Evolutionary conservation across 2,329 filamentous ascomycete genomes (phyloP), one percentile per base, ranked within the genome.

Genomic region (Arthrobotrys conoides): DNA sequence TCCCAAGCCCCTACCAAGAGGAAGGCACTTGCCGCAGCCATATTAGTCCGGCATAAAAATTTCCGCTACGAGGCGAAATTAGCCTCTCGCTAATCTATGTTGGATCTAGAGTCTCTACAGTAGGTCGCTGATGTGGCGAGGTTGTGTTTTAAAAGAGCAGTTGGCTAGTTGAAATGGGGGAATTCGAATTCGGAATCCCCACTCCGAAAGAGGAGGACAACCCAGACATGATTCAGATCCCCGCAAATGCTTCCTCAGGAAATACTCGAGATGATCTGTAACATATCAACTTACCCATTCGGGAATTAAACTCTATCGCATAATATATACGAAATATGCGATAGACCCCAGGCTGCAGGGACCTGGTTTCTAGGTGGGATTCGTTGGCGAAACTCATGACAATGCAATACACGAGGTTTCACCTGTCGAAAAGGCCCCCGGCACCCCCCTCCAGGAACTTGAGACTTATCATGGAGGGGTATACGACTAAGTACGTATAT

Each of bases 11-110:
- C 33, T 41, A 30, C 57, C 57, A 61, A 61, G 57, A 57, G 27
- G 30, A 10, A 38, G 9, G 53, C 5, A 59, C 53, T 38, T 59
- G 30, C 53, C 53, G 9, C 53, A 59, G 53, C n/a, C 30, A 59
- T 30, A 61, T 20, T 61, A 61, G 20, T 24, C 20, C 20, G 57
- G 10, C 6, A 61, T 41, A 36, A 61, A 30, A 44, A 44, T 59
- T 38, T 36, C 27, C 53, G 53, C 53, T 59, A 51, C 22, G 22
- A 38, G 16, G 30, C 53, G 30, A 38, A 59, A 38, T 61, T 24
- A n/a, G 57, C n/a, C 33, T 44, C 20, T 61, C 57, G 57, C 57
- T 61, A 61, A 61, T 61, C 57, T 61, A 16, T 59, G 10, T 59
- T 59, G 18, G 53, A 59, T 59, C 27, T 59, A 38, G 53, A 59